Percentiles rank a stretch among this genome's conserved stretches.
Conservation (phyloP, 1,284 basidiomycete genomes). For the Taiwanofungus camphoratus region DNA sequence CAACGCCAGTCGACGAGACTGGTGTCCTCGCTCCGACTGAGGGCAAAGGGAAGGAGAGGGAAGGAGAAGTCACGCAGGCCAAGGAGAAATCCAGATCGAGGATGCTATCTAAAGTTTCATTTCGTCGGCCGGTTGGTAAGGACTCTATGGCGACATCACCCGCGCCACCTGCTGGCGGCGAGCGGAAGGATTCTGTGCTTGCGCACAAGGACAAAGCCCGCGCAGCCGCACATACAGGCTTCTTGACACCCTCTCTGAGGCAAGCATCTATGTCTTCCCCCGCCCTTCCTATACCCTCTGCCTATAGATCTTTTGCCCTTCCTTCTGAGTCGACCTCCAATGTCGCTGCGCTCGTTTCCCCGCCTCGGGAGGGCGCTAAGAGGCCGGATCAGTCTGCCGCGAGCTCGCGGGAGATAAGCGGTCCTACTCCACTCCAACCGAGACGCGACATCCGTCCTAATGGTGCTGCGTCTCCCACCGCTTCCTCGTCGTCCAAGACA, state of each 20-base stretch:
- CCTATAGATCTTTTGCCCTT: constrained; percentile 42
- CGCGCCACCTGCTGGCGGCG: constrained; percentile 27
- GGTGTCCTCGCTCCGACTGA: constrained; percentile 35
- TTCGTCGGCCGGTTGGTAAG: constrained; percentile 40
- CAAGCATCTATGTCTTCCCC: constrained; percentile 70
- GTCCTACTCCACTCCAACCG: constrained; percentile 35
- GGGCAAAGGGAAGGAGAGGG: constrained; percentile 38
- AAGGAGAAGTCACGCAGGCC: constrained; percentile 28
- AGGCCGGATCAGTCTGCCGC: constrained; percentile 34
- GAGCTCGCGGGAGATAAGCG: constrained; percentile 33
- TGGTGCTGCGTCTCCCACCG: constrained; percentile 21
- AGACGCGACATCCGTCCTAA: constrained; percentile 26
- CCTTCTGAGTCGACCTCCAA: constrained; percentile 41
- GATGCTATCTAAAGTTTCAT: constrained; percentile 49
- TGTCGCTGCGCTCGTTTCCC: constrained; percentile 35
- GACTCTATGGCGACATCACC: constrained; percentile 40
- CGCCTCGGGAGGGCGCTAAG: constrained; percentile 36
- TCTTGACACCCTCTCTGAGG: constrained; percentile 57
- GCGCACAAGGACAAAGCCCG: constrained; percentile 32
- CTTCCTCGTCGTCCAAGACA: constrained; percentile 23
- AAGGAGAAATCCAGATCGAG: constrained; percentile 37
- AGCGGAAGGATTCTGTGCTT: constrained; percentile 26
- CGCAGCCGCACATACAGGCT: constrained; percentile 49
- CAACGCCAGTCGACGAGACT: constrained; percentile 35
- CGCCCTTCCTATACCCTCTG: constrained; percentile 46